Evolutionary conservation across 2,329 filamentous ascomycete genomes (phyloP), one percentile per base, ranked within the genome.

Genomic region (Fusarium guadeloupense): DNA sequence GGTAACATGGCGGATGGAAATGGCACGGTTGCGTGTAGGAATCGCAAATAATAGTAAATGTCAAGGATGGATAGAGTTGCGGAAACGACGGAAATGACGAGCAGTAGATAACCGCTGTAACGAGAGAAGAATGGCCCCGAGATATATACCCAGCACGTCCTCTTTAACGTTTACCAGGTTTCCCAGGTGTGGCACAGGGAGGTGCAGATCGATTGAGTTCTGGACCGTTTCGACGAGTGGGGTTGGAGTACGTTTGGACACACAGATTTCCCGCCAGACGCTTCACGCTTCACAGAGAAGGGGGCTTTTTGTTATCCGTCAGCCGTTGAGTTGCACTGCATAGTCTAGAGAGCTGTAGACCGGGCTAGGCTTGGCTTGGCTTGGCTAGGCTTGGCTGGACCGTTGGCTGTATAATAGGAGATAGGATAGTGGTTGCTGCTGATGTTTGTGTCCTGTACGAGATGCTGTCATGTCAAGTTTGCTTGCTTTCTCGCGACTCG

Each of bases 201-300:
- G 54, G 56, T 69, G 68, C 68, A 70, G 68, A 68, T 70, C 68
- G 52, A 70, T 70, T 49, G 59, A 69, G 68, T 69, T 70, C 68
- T 69, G 66, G 68, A 70, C 68, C 68, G 59, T 69, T 55, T 49
- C 51, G 49, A 46, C 51, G 62, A 54, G 66, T 67, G 65, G 65
- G 66, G 66, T 59, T 54, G 57, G 49, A 17, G 48, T 17, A 46
- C 54, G 53, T 57, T 56, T 59, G 53, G 49, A 37, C 39, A 49
- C 39, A 54, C 54, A 35, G 28, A 55, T 57, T 57, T 57, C 37
- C 50, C 50, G 41, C 54, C 35, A 48, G 33, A 49, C 54, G 37
- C 43, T 41, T n/a, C 25, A 10, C 23, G 5, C 23, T 9, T 45
- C 28, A 48, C 59, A 38, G 47, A 63, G 54, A 61, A 56, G 44